A percentile compares a stretch with the other conserved stretches of the same genome.
These are phyloP conservation scores for Plasmodium vinckei DNA, from an alignment of 169 alveolate species.

Conservation along the genomic window DNA sequence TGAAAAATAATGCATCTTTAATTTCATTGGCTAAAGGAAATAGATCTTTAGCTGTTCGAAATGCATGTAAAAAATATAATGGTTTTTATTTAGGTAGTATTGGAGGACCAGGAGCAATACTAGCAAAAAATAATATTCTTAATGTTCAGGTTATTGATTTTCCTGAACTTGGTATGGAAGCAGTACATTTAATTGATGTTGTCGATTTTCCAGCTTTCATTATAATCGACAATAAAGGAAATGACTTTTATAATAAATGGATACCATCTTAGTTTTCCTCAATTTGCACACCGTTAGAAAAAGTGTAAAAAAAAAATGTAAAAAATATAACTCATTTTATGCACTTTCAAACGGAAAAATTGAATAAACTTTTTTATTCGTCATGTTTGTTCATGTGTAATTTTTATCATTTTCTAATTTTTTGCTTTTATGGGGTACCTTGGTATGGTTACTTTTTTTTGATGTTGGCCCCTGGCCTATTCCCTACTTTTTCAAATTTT, in stretches of 20 bases:
- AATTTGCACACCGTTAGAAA: no score
- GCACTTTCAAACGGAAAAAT: no score
- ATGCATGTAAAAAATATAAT: conserved; percentile 89
- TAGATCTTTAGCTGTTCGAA: conserved; percentile 84
- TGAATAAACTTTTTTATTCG: no score
- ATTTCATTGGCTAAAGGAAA: conserved; percentile 90
- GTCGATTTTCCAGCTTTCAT: conserved; percentile 92
- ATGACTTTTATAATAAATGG: conserved; percentile 89
- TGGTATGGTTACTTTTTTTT: no score
- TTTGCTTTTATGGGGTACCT: no score
- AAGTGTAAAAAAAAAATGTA: neutral
- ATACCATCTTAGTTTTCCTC: conserved; percentile 11
- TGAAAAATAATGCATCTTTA: conserved; percentile 87
- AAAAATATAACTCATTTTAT: neutral
- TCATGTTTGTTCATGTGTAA: no score
- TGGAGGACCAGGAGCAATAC: conserved; percentile 93
- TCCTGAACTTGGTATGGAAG: conserved; percentile 88
- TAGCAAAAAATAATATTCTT: conserved; percentile 87
- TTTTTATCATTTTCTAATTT: no score
- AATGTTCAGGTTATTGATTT: conserved; percentile 86
- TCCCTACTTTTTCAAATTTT: no score
- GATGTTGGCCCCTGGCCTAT: no score
- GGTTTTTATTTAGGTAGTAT: conserved; percentile 90
- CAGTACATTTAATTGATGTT: conserved; percentile 90
- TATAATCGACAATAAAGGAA: conserved; percentile 90